Base-by-base conservation (phyloP, 768 basidiomycete species). In the Lepiota brunneoincarnata region DNA sequence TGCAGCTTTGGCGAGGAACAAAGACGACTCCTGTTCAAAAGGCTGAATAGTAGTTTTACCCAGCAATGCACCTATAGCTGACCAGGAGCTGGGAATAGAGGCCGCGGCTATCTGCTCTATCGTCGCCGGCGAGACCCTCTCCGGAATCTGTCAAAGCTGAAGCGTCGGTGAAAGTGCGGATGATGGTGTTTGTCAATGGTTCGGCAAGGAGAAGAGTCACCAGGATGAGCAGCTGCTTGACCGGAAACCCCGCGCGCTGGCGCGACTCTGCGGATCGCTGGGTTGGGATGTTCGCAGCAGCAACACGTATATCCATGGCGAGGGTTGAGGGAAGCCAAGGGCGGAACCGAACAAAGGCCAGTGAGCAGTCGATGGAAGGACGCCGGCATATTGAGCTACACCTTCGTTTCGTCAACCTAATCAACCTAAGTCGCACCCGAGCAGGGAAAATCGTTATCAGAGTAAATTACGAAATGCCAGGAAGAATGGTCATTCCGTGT, bases 1-100 rank as follows among this genome's bases (percentile, higher is more conserved):
- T 20, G 41, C 38, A 20, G 56, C 42, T 15, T 57, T 47, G 5
- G 56, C 44, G 10, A 57, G 46, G 39, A 53, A 57, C 12, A 57
- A 36, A 18, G 41, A 24, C 10, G 51, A 57, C 41, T 57, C 56
- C 56, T 57, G 31, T n/a, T 9, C 18, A 5, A 21, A 48, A 41
- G n/a, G 3, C 23, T 34, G 6, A 35, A 45, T 23, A 41, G 20
- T n/a, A 23, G 14, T 17, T 6, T 4, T 24, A 43, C 39, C 11
- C 36, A 34, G n/a, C 0, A 62, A 2, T 17, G 18, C 11, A 14
- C 20, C n/a, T 12, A 53, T 35, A 23, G 31, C 71, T 56, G 38
- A 78, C 78, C 34, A 79, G 71, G 24, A 79, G 47, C 4, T 77
- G 76, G 40, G 76, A 76, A 63, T 74, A 79, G 59, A 77, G 77